Conservation (phyloP, 805 yeast genomes). For the Kluyveromyces wickerhamii region DNA sequence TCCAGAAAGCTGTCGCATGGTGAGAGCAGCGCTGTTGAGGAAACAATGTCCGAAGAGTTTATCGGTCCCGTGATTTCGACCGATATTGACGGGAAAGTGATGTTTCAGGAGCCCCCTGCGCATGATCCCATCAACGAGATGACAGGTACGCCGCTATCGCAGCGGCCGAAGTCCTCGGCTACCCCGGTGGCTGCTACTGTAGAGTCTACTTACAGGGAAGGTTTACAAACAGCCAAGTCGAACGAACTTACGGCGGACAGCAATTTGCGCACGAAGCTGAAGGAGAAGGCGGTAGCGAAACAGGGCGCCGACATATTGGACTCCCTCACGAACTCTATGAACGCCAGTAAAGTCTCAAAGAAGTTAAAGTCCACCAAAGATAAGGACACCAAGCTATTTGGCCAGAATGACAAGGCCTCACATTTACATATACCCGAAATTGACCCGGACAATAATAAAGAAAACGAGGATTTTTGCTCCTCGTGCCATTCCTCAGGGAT, state of each 20-base stretch:
- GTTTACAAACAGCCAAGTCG: slow-evolving; percentile 30
- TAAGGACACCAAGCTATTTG: slow-evolving; percentile 36
- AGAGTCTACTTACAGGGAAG: slow-evolving; percentile 13
- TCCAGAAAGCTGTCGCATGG: no score
- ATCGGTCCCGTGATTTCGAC: slow-evolving; percentile 2
- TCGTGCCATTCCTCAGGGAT: slow-evolving; percentile 86
- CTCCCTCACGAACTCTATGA: neutral
- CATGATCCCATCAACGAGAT: slow-evolving; percentile 49
- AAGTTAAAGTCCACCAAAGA: slow-evolving; percentile 11
- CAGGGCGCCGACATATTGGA: neutral
- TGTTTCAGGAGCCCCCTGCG: slow-evolving; percentile 46
- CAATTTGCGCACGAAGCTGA: slow-evolving; percentile 17
- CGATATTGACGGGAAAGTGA: slow-evolving; percentile 17
- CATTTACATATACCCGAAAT: slow-evolving; percentile 12
- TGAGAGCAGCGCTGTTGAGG: no score
- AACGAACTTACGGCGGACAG: slow-evolving; percentile 30
- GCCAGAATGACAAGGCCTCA: slow-evolving; percentile 26
- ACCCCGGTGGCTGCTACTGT: slow-evolving; percentile 5
- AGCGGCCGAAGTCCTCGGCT: slow-evolving; percentile 17
- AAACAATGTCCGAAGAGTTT: no score
- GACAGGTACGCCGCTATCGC: slow-evolving; percentile 58
- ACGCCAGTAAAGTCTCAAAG: slow-evolving; percentile 12
- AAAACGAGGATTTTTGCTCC: slow-evolving; percentile 85
- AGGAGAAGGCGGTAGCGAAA: neutral
- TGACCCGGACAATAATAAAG: slow-evolving; percentile 30